Percentiles rank a stretch among this genome's conserved stretches.
Evolutionary conservation across 345 rosid species (phyloP).

Genomic region (Reutealis trisperma): DNA sequence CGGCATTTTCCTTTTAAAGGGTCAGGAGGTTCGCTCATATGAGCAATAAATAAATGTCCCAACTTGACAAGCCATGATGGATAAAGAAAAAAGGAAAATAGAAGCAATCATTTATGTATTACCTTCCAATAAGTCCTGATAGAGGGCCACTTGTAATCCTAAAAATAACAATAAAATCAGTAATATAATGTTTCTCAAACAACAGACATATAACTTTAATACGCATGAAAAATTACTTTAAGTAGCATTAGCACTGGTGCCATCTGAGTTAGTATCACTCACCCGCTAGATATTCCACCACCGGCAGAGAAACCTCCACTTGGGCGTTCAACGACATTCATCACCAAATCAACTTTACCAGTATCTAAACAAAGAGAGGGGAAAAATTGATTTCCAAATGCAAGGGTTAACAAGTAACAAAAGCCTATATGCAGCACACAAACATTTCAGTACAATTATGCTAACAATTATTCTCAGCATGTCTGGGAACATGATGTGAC

Average conservation of each 20-base stretch:
- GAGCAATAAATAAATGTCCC: not conserved
- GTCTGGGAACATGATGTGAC: not conserved
- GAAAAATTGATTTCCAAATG: not conserved
- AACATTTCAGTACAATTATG: not conserved
- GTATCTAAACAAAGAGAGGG: slow-evolving; percentile 45
- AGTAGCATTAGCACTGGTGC: slow-evolving; percentile 6
- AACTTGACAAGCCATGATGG: not conserved
- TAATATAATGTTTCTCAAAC: not conserved
- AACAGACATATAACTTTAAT: not conserved
- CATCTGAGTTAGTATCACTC: slow-evolving; percentile 30
- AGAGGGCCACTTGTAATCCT: slow-evolving; percentile 96
- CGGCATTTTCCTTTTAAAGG: not conserved
- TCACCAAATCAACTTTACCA: slow-evolving; percentile 83
- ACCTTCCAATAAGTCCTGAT: slow-evolving; percentile 93
- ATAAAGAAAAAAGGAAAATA: not conserved
- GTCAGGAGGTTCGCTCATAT: not conserved
- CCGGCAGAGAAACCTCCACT: slow-evolving; percentile 97
- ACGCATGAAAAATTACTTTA: slow-evolving; percentile 1
- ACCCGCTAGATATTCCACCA: slow-evolving; percentile 96
- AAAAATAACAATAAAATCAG: slow-evolving; percentile 27
- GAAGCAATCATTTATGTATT: slow-evolving; percentile 22
- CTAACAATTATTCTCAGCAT: not conserved
- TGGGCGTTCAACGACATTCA: slow-evolving; percentile 95
- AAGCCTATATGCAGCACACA: not conserved
- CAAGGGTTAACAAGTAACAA: slow-evolving; percentile 6